Evolutionary conservation across 768 basidiomycete genomes (phyloP).

Genomic region (Lentinus tigrinus): DNA sequence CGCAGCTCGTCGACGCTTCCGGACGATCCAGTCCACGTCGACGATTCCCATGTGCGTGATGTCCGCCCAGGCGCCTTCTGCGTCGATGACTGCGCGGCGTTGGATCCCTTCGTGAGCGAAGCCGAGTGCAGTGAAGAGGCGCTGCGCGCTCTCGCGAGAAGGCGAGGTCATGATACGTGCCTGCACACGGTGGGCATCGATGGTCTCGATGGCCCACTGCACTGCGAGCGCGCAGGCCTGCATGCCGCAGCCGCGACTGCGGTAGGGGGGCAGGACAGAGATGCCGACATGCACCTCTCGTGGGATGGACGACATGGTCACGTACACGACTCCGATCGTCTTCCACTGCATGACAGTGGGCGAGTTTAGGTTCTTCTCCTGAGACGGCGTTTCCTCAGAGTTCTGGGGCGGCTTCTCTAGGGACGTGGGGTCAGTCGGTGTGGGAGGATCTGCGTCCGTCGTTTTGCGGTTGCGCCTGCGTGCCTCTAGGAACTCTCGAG

Average conservation of each 20-base stretch:
- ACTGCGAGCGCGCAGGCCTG: conserved; percentile 47
- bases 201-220: conserved; percentile 45
- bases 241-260: conserved; percentile 43
- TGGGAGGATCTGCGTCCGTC: not conserved
- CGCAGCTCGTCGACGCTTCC: not conserved
- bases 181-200: conserved; percentile 51
- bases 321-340: conserved; percentile 24
- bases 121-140: conserved; percentile 50
- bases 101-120: conserved; percentile 66
- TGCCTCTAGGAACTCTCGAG: not conserved
- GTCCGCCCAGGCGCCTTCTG: conserved; percentile 31
- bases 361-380: not conserved
- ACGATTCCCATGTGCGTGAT: conserved; percentile 24
- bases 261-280: conserved; percentile 38
- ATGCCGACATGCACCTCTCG: conserved; percentile 61
- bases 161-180: conserved; percentile 44
- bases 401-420: not conserved
- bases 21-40: conserved; percentile 26
- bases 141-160: conserved; percentile 41
- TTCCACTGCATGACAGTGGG: not conserved
- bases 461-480: not conserved
- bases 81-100: conserved; percentile 51
- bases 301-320: conserved; percentile 14
- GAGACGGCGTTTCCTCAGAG: not conserved
- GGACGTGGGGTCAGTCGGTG: not conserved